Evolutionary conservation across 768 basidiomycete species (phyloP).

Genomic region (Leucosporidium yakuticum): DNA sequence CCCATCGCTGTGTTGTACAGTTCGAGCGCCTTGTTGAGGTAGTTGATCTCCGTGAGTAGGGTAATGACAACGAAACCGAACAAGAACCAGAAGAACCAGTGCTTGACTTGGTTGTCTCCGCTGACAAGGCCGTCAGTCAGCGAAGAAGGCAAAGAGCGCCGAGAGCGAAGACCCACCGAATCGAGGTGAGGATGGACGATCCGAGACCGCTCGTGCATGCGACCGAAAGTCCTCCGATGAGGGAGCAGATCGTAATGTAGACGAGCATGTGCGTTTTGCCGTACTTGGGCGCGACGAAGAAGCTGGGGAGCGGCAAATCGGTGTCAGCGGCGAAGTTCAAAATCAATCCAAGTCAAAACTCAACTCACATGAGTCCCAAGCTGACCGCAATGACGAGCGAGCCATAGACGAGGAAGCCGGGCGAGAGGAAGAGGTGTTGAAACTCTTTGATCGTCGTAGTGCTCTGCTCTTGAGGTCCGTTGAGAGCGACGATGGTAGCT

Average conservation of each 20-base stretch:
- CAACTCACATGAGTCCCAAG: constrained; percentile 56
- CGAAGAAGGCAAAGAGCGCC: too few relatives aligned
- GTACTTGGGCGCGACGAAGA: constrained; percentile 78
- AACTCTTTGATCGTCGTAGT: constrained; percentile 51
- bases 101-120: constrained; percentile 63
- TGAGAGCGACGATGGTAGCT: constrained; percentile 82
- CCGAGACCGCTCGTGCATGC: constrained; percentile 93
- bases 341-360: too few relatives aligned
- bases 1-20: constrained; percentile 67
- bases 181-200: constrained; percentile 70
- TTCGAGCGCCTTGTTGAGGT: constrained; percentile 90
- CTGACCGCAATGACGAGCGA: constrained; percentile 54
- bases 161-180: constrained; percentile 29
- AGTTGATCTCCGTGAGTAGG: constrained; percentile 83
- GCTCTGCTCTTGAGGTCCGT: constrained; percentile 50
- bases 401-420: constrained; percentile 65
- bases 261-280: constrained; percentile 84
- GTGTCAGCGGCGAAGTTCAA: background rate
- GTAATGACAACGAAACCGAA: constrained; percentile 76
- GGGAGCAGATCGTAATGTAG: constrained; percentile 65
- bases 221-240: constrained; percentile 93
- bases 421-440: constrained; percentile 69
- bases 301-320: constrained; percentile 20
- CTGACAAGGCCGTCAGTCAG: constrained; percentile 23
- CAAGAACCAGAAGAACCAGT: constrained; percentile 70